phyloP scores from a whole-genome alignment of 2,329 filamentous ascomycete genomes.

The Cladosporium sp. region DNA sequence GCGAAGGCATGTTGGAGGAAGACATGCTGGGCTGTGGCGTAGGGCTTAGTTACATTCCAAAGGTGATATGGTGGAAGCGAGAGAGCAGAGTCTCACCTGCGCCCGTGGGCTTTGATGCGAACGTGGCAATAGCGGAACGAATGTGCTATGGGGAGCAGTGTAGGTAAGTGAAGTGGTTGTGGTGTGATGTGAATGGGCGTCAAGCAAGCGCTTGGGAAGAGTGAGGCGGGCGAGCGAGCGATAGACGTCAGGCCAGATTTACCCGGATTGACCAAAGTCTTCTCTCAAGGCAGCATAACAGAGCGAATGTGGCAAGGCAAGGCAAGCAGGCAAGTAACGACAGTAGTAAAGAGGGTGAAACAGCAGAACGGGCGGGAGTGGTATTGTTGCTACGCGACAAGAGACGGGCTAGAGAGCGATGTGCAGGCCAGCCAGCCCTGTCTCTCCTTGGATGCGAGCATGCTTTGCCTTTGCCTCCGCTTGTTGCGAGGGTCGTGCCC shows the following conservation, averaged over 20 bases:
- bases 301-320: neutral
- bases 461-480: too few relatives aligned
- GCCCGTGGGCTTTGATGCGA: neutral
- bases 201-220: neutral
- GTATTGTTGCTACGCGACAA: neutral
- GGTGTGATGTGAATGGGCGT: too few relatives aligned
- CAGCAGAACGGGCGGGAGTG: neutral
- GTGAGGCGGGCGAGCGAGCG: constrained; percentile 2
- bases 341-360: neutral
- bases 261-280: too few relatives aligned
- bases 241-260: too few relatives aligned
- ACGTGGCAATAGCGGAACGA: too few relatives aligned
- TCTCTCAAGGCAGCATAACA: too few relatives aligned
- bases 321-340: too few relatives aligned
- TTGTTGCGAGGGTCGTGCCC: too few relatives aligned
- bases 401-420: too few relatives aligned
- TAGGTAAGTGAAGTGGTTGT: neutral
- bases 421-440: neutral
- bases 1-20: constrained; percentile 46
- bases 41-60: constrained; percentile 4
- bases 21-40: constrained; percentile 10
- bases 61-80: neutral
- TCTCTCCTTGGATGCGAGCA: too few relatives aligned
- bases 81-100: neutral
- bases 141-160: too few relatives aligned